phyloP scores from a whole-genome alignment of 2,329 filamentous ascomycete species.

The Colletotrichum noveboracense region DNA sequence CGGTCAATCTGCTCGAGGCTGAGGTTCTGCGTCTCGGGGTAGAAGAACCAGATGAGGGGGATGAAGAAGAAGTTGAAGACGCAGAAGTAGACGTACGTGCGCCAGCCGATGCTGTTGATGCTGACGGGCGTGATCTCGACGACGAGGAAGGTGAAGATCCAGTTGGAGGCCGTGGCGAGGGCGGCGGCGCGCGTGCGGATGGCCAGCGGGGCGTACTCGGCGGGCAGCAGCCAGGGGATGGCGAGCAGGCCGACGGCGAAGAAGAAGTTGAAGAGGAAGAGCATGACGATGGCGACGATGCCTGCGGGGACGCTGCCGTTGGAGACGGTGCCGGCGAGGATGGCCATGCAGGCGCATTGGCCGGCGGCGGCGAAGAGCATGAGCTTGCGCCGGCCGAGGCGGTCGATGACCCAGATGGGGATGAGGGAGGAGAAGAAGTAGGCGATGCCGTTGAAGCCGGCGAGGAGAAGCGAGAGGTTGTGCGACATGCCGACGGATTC shows the following conservation, averaged over 20 bases:
- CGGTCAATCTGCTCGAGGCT: conserved; percentile 55
- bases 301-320: conserved; percentile 40
- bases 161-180: conserved; percentile 42
- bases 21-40: conserved; percentile 52
- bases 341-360: conserved; percentile 47
- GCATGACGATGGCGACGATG: conserved; percentile 48
- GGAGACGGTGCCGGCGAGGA: conserved; percentile 48
- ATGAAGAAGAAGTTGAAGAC: conserved; percentile 42
- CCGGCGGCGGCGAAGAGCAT: conserved; percentile 54
- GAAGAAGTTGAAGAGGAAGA: conserved; percentile 48
- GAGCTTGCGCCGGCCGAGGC: conserved; percentile 60
- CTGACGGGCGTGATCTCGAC: conserved; percentile 43
- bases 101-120: conserved; percentile 40
- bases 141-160: conserved; percentile 38
- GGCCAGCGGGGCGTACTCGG: conserved; percentile 46
- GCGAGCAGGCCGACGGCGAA: conserved; percentile 45
- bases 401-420: conserved; percentile 39
- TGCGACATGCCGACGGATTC: conserved; percentile 46
- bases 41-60: conserved; percentile 52
- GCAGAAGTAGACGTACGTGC: conserved; percentile 42
- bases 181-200: conserved; percentile 43
- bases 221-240: conserved; percentile 44
- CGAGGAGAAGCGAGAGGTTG: conserved; percentile 53
- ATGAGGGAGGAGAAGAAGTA: conserved; percentile 36
- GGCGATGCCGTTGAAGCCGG: conserved; percentile 54